phyloP scores from a whole-genome alignment of 2,329 filamentous ascomycete genomes.

The Cladosporium phlei region DNA sequence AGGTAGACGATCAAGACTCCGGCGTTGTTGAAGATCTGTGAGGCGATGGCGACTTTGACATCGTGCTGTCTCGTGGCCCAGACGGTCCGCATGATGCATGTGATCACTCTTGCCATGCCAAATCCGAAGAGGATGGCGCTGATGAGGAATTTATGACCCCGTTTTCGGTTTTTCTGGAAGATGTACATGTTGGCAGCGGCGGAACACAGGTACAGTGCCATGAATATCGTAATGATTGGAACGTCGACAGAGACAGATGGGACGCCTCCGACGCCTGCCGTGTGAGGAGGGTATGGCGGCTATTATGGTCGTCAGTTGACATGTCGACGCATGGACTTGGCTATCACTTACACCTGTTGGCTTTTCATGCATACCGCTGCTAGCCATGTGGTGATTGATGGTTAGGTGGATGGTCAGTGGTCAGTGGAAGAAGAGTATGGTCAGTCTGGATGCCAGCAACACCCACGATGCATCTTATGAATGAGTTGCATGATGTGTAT shows the following conservation, averaged over 20 bases:
- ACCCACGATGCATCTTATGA: not conserved
- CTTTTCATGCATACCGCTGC: not conserved
- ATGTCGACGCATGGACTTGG: not conserved
- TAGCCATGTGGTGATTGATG: too few relatives aligned
- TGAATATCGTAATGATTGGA: conserved; percentile 38
- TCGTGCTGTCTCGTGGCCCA: conserved; percentile 27
- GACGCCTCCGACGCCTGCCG: conserved; percentile 34
- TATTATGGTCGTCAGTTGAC: conserved; percentile 10
- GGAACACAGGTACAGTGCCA: conserved; percentile 38
- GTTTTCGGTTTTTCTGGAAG: conserved; percentile 35
- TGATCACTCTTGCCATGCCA: conserved; percentile 40
- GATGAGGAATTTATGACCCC: conserved; percentile 40
- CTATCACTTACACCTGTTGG: conserved; percentile 16
- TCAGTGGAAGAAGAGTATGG: too few relatives aligned
- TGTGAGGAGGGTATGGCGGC: conserved; percentile 27
- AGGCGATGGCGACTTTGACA: conserved; percentile 27
- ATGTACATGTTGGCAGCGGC: conserved; percentile 40
- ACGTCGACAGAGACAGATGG: conserved; percentile 36
- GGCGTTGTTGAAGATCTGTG: conserved; percentile 29
- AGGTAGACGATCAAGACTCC: conserved; percentile 31
- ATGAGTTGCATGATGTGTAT: too few relatives aligned
- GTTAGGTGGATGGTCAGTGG: too few relatives aligned
- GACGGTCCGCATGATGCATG: conserved; percentile 34
- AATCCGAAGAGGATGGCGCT: conserved; percentile 39
- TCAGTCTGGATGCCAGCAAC: not conserved